Base-by-base conservation (phyloP, 148 eudicot genomes). In the Gaultheria prostrata region DNA sequence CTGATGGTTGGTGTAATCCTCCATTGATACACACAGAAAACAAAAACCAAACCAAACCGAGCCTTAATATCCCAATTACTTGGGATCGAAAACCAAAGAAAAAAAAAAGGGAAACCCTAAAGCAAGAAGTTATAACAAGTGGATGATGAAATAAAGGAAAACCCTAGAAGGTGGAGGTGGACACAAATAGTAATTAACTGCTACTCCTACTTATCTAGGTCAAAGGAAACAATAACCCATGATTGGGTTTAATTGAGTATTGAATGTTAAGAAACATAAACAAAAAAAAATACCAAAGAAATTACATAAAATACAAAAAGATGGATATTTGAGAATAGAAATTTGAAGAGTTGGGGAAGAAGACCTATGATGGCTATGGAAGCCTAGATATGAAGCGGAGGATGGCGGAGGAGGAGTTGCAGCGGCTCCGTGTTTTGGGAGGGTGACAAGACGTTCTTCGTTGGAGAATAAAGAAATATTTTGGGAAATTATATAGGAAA, bases 1-100 rank as follows among this genome's bases (percentile, higher is more conserved):
- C 72, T 67, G 72, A 13, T 28, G 88, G 69, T 82, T 84, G 63
- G 76, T 86, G 65, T 89, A 90, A 13, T 85, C 84, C 57, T 90
- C 92, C 92, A 90, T 90, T 83, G 76, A 18, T 21, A 10, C 18
- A 48, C 10, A 50, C 73, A 73, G 20, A 43, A 26, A n/a, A n/a
- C n/a, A n/a, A n/a, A n/a, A n/a, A n/a, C n/a, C n/a, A n/a, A n/a
- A n/a, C n/a, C n/a, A n/a, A n/a, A n/a, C n/a, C n/a, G n/a, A n/a
- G n/a, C n/a, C n/a, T n/a, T n/a, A n/a, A n/a, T n/a, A n/a, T n/a
- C n/a, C n/a, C n/a, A n/a, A n/a, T n/a, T n/a, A n/a, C n/a, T n/a
- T n/a, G n/a, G n/a, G n/a, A n/a, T n/a, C n/a, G n/a, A n/a, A n/a
- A 72, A 78, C 43, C 54, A 15, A 1, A 6, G 7, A 49, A 10